Evolutionary conservation across 257 asterid species (phyloP).

Genomic region (Agastache rugosa): DNA sequence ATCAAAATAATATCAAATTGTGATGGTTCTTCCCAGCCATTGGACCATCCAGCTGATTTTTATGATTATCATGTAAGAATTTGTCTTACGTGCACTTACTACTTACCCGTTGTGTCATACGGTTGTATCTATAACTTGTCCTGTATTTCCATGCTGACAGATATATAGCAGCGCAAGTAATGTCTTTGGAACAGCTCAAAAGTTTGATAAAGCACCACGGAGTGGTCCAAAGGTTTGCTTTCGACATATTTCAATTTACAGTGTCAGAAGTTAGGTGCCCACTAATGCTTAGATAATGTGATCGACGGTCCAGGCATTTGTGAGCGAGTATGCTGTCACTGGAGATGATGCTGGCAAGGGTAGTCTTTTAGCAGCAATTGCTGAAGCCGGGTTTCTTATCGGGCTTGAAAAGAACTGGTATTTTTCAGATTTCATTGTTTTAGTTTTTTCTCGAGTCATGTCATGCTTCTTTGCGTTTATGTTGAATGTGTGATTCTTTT

Average conservation of each 20-base stretch:
- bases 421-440: neutral
- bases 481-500: neutral
- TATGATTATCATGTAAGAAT: constrained; percentile 87
- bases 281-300: constrained; percentile 16
- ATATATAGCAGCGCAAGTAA: constrained; percentile 63
- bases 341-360: constrained; percentile 86
- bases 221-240: constrained; percentile 85
- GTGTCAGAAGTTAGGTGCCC: constrained; percentile 8
- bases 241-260: constrained; percentile 15
- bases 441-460: neutral
- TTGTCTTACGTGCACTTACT: constrained; percentile 18
- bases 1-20: constrained; percentile 87
- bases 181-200: constrained; percentile 55
- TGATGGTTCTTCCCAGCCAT: constrained; percentile 68
- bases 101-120: neutral
- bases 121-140: constrained; percentile 3
- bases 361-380: constrained; percentile 88
- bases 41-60: constrained; percentile 93
- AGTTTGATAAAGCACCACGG: constrained; percentile 67
- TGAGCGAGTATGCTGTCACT: constrained; percentile 95
- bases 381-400: constrained; percentile 91
- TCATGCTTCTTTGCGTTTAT: neutral
- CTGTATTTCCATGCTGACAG: constrained; percentile 48
- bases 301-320: constrained; percentile 74
- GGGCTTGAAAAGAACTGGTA: constrained; percentile 83